Evolutionary conservation across 768 basidiomycete species (phyloP).

Genomic region (Tylopilus subfusipes): DNA sequence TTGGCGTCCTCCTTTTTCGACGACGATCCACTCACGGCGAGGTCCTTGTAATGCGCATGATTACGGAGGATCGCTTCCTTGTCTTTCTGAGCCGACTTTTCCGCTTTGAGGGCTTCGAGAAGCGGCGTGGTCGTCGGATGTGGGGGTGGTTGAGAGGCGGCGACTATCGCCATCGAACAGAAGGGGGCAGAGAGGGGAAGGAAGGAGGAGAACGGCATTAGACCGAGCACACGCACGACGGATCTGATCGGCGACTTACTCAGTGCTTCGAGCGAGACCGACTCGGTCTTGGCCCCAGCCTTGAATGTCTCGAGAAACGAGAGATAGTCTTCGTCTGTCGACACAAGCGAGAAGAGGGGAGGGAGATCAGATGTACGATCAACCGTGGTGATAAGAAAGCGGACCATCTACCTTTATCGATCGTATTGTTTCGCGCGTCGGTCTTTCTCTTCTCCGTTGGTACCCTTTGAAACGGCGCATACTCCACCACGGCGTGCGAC

Average conservation of each 20-base stretch:
- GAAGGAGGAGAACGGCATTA: too few relatives aligned
- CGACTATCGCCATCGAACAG: conserved; percentile 41
- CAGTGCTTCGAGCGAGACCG: conserved; percentile 59
- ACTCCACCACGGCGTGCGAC: conserved; percentile 87
- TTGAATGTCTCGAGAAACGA: conserved; percentile 79
- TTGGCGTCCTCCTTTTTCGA: conserved; percentile 40
- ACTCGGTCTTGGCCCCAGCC: conserved; percentile 47
- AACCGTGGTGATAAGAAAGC: too few relatives aligned
- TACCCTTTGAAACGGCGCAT: conserved; percentile 86
- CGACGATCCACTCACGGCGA: conserved; percentile 25
- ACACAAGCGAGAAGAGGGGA: neutral
- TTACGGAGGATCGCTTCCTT: conserved; percentile 70
- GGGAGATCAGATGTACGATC: neutral
- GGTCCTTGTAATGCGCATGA: conserved; percentile 69
- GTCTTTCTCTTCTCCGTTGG: conserved; percentile 71
- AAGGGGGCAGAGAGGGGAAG: too few relatives aligned
- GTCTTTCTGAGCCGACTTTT: conserved; percentile 61
- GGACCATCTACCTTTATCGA: conserved; percentile 54
- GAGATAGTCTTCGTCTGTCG: conserved; percentile 73
- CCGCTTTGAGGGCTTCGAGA: conserved; percentile 88
- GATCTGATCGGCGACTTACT: conserved; percentile 13
- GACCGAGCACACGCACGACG: too few relatives aligned
- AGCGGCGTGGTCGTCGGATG: conserved; percentile 85
- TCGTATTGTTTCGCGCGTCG: conserved; percentile 81
- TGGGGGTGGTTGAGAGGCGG: conserved; percentile 54